Conservation (phyloP, 2,329 filamentous ascomycete species). For the Diaporthe capsici region DNA sequence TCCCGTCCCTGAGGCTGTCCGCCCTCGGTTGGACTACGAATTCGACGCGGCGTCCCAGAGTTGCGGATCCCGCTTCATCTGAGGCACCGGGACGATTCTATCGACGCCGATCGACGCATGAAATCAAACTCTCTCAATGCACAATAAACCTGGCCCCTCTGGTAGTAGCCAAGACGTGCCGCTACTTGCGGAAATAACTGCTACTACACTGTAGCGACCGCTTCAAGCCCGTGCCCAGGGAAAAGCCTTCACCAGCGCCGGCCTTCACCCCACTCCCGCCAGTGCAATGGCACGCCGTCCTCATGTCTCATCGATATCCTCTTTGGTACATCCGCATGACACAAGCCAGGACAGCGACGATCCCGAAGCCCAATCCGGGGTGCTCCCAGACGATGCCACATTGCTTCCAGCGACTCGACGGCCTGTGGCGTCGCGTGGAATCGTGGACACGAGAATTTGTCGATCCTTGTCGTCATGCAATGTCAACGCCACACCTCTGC, state of each 20-base stretch:
- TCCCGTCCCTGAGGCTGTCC: constrained; percentile 28
- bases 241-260: background rate
- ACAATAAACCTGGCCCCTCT: background rate
- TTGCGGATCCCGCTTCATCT: constrained; percentile 29
- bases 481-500: constrained; percentile 36
- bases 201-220: constrained; percentile 11
- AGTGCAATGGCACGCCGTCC: constrained; percentile 9
- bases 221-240: constrained; percentile 16
- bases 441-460: constrained; percentile 31
- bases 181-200: constrained; percentile 26
- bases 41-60: constrained; percentile 30
- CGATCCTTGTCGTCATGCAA: constrained; percentile 37
- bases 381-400: constrained; percentile 33
- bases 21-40: constrained; percentile 16
- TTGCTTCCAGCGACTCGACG: constrained; percentile 22
- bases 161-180: constrained; percentile 12
- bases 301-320: constrained; percentile 28
- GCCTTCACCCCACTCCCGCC: constrained; percentile 15
- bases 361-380: constrained; percentile 22
- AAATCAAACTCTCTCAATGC: constrained; percentile 21
- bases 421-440: constrained; percentile 31
- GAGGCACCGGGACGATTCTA: constrained; percentile 26
- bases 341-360: constrained; percentile 19
- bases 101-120: constrained; percentile 29
- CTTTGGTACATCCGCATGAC: constrained; percentile 31